A percentile compares a stretch with the other conserved stretches of the same genome.
Evolutionary conservation across 1,284 basidiomycete species (phyloP).

Genomic region (Ganoderma leucocontextum): DNA sequence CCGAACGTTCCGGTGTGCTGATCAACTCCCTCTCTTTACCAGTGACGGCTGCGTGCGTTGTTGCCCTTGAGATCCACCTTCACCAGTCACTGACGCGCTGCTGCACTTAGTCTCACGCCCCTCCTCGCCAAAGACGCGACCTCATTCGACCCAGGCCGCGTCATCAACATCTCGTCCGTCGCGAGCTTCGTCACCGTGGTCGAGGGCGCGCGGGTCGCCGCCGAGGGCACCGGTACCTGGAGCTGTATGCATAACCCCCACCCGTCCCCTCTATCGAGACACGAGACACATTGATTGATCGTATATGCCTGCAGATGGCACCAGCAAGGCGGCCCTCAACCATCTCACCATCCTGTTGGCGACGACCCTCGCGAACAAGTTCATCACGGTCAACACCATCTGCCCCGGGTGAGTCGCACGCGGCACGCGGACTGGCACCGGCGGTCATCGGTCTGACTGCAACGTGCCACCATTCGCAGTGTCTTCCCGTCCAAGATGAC

Average conservation of each 20-base stretch:
- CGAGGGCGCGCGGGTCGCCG: slow-evolving; percentile 60
- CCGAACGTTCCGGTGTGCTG: not conserved
- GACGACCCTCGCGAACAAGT: slow-evolving; percentile 65
- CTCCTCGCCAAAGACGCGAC: slow-evolving; percentile 74
- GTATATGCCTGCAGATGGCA: slow-evolving; percentile 57
- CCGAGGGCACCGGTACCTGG: slow-evolving; percentile 76
- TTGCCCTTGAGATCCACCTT: not conserved
- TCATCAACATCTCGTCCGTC: slow-evolving; percentile 86
- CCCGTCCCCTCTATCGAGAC: not conserved
- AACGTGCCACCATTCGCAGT: slow-evolving; percentile 44
- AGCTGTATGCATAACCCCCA: slow-evolving; percentile 64
- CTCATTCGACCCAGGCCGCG: slow-evolving; percentile 72
- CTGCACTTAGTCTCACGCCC: slow-evolving; percentile 58
- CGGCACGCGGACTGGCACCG: not conserved
- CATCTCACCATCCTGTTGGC: slow-evolving; percentile 84
- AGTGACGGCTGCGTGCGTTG: slow-evolving; percentile 75
- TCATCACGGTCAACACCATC: slow-evolving; percentile 88
- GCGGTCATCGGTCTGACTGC: not conserved
- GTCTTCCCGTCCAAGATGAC: slow-evolving; percentile 92
- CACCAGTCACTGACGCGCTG: not conserved
- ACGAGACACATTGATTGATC: not conserved
- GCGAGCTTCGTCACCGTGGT: slow-evolving; percentile 65
- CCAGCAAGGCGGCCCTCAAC: slow-evolving; percentile 87
- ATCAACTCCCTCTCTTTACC: not conserved
- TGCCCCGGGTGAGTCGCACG: slow-evolving; percentile 67